These are phyloP conservation scores for Thinopyrum elongatum DNA, from an alignment of 176 grass and related monocot genomes.

Conservation along the genomic window DNA sequence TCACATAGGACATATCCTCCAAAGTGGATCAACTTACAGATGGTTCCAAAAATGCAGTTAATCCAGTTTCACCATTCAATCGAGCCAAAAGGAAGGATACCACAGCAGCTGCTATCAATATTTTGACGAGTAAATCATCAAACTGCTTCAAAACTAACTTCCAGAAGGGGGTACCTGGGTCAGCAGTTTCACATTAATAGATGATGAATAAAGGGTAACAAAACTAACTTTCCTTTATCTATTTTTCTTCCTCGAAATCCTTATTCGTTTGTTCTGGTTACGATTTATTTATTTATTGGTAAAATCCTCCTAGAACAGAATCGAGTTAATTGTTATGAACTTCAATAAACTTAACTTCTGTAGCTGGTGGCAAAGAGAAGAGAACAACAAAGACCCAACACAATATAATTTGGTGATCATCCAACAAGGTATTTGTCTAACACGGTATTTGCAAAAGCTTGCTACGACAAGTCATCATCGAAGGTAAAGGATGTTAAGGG, in stretches of 20 bases:
- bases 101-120: conserved; percentile 91
- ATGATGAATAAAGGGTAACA: background rate
- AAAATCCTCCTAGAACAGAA: no score
- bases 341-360: no score
- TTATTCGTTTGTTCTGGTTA: background rate
- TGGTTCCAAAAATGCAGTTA: conserved; percentile 90
- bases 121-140: conserved; percentile 99
- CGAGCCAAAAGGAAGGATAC: conserved; percentile 90
- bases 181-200: conserved; percentile 11
- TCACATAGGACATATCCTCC: conserved; percentile 6
- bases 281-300: no score
- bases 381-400: background rate
- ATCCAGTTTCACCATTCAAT: conserved; percentile 91
- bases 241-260: background rate
- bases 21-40: conserved; percentile 66
- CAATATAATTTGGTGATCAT: background rate
- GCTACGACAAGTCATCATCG: background rate
- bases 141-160: conserved; percentile 98
- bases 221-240: background rate
- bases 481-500: background rate
- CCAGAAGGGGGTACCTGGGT: conserved; percentile 87
- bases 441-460: background rate
- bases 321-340: no score
- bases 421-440: background rate
- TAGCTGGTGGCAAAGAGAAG: no score